Base-by-base conservation (phyloP, 1,284 basidiomycete species). In the Trichosporon inkin region DNA sequence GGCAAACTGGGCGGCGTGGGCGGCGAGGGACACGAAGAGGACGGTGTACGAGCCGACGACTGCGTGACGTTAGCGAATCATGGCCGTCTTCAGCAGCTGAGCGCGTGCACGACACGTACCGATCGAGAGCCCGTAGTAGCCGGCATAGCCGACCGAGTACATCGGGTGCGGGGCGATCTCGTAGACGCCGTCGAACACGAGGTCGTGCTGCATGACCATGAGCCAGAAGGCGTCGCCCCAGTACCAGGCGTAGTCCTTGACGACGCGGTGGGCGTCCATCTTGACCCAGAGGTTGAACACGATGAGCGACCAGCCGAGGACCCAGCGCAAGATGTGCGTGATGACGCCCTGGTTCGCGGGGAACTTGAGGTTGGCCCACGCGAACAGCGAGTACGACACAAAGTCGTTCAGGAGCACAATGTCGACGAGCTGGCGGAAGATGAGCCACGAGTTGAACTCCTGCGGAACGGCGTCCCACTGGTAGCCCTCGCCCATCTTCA, bases 241-340 rank as follows among this genome's bases (percentile, higher is more conserved):
- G 79, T 99, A 99, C 92, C 92, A 83, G n/a, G 83, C 83, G 57
- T 82, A 83, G 68, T 84, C 83, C 65, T 96, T 97, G 63, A 99
- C 93, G 55, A 99, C 92, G 53, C 92, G 84, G 76, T 99, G 95
- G 0, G 95, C 95, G 71, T 99, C 95, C 13, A 91, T 88, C 79
- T 99, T 99, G 68, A 99, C 94, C 93, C 95, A 99, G 37, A 97
- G 83, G 76, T 99, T 99, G 83, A 99, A 98, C 39, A 84, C 84
- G 72, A 99, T 93, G 36, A 99, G 81, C 0, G 85, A 82, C 68
- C 91, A 79, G 13, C 96, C 95, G 13, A 87, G 87, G 44, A 89
- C 76, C 93, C 95, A 98, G 67, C 91, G 90, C 75, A 92, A 82
- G 55, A 89, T 74, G 73, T 97, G 92, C 51, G 90, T 83, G 16